These are phyloP conservation scores for Sherardia arvensis DNA, from an alignment of 257 asterid genomes.

Conservation along the genomic window DNA sequence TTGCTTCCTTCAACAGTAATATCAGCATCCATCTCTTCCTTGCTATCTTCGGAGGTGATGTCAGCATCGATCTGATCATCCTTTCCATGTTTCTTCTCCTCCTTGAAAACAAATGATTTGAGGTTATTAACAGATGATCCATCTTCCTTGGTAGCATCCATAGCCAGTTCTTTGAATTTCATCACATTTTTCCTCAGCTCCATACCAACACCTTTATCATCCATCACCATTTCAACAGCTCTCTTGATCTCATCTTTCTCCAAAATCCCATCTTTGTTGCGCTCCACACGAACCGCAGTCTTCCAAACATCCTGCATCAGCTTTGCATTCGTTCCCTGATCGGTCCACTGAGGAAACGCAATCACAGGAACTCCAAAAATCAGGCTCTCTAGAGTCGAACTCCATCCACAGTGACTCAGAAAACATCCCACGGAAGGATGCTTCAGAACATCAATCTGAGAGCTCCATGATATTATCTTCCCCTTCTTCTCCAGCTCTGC, in stretches of 20 bases:
- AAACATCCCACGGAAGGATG: conserved; percentile 28
- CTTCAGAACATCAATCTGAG: conserved; percentile 9
- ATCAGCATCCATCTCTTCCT: background rate
- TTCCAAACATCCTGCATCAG: conserved; percentile 19
- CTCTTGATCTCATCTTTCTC: conserved; percentile 16
- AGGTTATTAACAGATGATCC: background rate
- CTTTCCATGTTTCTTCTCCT: background rate
- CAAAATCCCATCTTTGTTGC: conserved; percentile 12
- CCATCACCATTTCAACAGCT: conserved; percentile 19
- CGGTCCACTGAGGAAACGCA: conserved; percentile 26
- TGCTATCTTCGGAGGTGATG: background rate
- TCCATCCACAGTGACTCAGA: conserved; percentile 28
- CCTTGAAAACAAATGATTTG: background rate
- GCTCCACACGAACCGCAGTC: conserved; percentile 14
- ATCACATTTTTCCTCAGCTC: background rate
- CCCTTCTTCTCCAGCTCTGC: conserved; percentile 17
- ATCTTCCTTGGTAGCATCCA: background rate
- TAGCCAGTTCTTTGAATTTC: background rate
- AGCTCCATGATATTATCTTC: conserved; percentile 28
- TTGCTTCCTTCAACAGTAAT: background rate
- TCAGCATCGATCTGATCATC: background rate
- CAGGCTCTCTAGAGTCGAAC: background rate
- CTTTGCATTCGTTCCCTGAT: conserved; percentile 27
- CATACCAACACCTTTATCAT: background rate
- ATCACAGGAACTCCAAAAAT: conserved; percentile 15